Evolutionary conservation across 2,329 filamentous ascomycete genomes (phyloP).

Genomic region (Calonectria fujianensis): DNA sequence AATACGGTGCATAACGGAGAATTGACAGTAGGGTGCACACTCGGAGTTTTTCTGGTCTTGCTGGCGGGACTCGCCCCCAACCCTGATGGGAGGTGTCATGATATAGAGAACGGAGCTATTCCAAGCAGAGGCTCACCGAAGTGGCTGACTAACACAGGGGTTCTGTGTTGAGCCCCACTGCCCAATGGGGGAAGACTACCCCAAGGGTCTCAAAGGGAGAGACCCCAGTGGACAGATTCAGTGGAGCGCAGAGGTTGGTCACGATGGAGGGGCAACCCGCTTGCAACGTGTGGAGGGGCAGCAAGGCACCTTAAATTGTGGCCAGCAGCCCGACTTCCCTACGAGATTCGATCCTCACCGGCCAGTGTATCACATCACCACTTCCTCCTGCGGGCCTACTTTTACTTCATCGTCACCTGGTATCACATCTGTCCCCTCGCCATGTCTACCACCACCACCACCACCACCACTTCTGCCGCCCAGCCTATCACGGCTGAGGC

Average conservation of each 20-base stretch:
- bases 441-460: slow-evolving; percentile 60
- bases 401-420: not conserved
- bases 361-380: slow-evolving; percentile 28
- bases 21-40: not conserved
- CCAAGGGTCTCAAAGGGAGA: slow-evolving; percentile 30
- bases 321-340: slow-evolving; percentile 40
- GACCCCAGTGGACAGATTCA: slow-evolving; percentile 47
- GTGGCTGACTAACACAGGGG: slow-evolving; percentile 48
- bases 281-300: slow-evolving; percentile 39
- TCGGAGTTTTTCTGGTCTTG: not conserved
- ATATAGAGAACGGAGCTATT: slow-evolving; percentile 37
- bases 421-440: slow-evolving; percentile 31
- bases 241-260: slow-evolving; percentile 37
- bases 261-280: slow-evolving; percentile 54
- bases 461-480: slow-evolving; percentile 69
- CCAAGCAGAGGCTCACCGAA: slow-evolving; percentile 55
- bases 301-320: slow-evolving; percentile 54
- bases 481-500: slow-evolving; percentile 88
- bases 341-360: slow-evolving; percentile 28
- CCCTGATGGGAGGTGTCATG: slow-evolving; percentile 20
- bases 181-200: slow-evolving; percentile 43
- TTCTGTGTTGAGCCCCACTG: slow-evolving; percentile 48
- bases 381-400: slow-evolving; percentile 11
- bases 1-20: not conserved
- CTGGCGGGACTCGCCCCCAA: not conserved